Evolutionary conservation across 441 rosid genomes (phyloP).

Genomic region (Jatropha podagrica): DNA sequence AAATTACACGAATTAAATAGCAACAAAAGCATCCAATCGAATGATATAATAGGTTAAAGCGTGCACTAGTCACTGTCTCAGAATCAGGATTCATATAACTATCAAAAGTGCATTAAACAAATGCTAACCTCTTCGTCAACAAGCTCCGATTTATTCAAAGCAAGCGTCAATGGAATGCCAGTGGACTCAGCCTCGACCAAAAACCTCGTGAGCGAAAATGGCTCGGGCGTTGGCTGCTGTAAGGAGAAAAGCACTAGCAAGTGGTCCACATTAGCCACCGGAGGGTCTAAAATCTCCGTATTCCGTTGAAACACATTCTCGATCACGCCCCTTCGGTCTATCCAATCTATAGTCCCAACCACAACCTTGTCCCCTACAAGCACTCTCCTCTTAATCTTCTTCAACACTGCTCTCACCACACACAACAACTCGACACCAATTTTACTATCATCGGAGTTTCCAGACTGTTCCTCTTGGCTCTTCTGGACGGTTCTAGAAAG

Average conservation of each 20-base stretch:
- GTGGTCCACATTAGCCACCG: constrained; percentile 87
- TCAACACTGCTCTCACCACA: constrained; percentile 81
- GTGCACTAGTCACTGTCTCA: neutral
- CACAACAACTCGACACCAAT: constrained; percentile 74
- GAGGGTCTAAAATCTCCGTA: constrained; percentile 73
- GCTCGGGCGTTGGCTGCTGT: constrained; percentile 77
- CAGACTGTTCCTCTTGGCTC: constrained; percentile 15
- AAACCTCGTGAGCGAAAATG: constrained; percentile 76
- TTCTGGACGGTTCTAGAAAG: neutral
- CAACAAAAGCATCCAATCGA: neutral
- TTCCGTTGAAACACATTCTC: constrained; percentile 78
- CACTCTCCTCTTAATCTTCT: constrained; percentile 89
- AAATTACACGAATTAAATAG: neutral
- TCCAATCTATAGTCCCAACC: constrained; percentile 90
- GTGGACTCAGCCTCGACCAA: constrained; percentile 88
- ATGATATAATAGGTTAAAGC: neutral
- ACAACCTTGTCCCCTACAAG: constrained; percentile 84
- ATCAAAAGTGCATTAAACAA: neutral
- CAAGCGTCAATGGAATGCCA: constrained; percentile 72
- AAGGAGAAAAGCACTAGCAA: constrained; percentile 77
- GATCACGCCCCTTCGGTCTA: constrained; percentile 76
- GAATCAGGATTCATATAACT: neutral
- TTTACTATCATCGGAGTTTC: constrained; percentile 19
- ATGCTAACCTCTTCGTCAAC: constrained; percentile 56
- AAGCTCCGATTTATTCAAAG: constrained; percentile 74